Percentiles rank a stretch among this genome's conserved stretches.
Evolutionary conservation across 345 rosid genomes (phyloP).

Genomic region (Trapa bicornis): DNA sequence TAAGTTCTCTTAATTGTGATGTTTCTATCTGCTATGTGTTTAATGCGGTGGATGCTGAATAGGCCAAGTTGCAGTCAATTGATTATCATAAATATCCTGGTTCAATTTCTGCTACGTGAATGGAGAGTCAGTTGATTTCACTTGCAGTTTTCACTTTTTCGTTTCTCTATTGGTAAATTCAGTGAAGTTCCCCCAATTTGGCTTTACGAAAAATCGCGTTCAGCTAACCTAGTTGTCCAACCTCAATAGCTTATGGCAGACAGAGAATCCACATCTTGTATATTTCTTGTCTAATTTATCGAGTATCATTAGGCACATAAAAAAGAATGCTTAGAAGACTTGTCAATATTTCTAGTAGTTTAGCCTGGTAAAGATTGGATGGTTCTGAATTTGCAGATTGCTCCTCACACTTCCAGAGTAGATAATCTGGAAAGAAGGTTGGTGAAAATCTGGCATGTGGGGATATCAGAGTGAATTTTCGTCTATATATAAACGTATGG

Average conservation of each 20-base stretch:
- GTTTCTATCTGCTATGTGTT: background rate
- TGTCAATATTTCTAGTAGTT: background rate
- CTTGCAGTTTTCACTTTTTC: background rate
- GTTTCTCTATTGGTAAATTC: background rate
- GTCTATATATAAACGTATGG: constrained; percentile 55
- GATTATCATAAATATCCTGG: background rate
- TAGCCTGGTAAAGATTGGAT: background rate
- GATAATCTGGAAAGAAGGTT: background rate
- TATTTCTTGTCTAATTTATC: no score
- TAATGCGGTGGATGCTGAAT: background rate
- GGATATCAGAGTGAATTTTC: constrained; percentile 34
- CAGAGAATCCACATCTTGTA: no score
- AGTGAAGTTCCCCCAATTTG: background rate
- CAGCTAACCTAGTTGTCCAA: background rate
- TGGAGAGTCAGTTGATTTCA: background rate
- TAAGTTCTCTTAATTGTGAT: no score
- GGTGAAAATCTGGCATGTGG: constrained; percentile 43
- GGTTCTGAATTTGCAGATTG: background rate
- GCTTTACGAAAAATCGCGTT: background rate
- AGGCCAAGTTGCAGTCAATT: background rate
- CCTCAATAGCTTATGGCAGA: background rate
- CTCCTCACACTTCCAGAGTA: background rate
- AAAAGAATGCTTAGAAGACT: background rate
- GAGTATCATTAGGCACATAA: background rate
- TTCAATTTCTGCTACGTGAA: background rate